phyloP scores from a whole-genome alignment of 257 asterid species.

The Scutellaria barbata region DNA sequence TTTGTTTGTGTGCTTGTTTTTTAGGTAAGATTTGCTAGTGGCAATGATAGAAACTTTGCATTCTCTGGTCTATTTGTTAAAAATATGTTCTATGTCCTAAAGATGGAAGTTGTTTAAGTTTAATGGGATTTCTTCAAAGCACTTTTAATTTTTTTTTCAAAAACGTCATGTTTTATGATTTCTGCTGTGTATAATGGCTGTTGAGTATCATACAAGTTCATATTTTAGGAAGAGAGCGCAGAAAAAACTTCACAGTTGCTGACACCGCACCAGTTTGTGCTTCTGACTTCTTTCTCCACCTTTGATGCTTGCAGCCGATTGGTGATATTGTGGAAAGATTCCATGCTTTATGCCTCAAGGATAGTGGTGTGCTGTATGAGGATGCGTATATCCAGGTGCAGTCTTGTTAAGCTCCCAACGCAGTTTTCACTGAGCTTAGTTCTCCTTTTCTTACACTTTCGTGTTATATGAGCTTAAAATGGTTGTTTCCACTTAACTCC shows the following conservation, averaged over 20 bases:
- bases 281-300: conserved; percentile 32
- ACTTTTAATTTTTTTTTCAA: neutral
- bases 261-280: conserved; percentile 9
- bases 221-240: neutral
- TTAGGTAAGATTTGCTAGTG: neutral
- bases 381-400: conserved; percentile 90
- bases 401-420: conserved; percentile 23
- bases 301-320: conserved; percentile 69
- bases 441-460: conserved; percentile 1
- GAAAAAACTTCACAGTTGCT: neutral
- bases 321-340: conserved; percentile 87
- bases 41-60: neutral
- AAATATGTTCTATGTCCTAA: neutral
- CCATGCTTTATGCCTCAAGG: conserved; percentile 80
- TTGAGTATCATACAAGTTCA: conserved; percentile 21
- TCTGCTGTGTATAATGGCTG: conserved; percentile 18
- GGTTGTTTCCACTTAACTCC: conserved; percentile 22
- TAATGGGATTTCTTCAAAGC: neutral
- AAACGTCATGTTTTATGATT: conserved; percentile 4
- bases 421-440: conserved; percentile 24
- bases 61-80: neutral
- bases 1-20: conserved; percentile 3
- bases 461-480: conserved; percentile 21
- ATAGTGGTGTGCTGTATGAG: conserved; percentile 93
- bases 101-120: neutral